A percentile compares a stretch with the other conserved stretches of the same genome.
phyloP scores from a whole-genome alignment of 306 rosid species.

The Casuarina glauca region DNA sequence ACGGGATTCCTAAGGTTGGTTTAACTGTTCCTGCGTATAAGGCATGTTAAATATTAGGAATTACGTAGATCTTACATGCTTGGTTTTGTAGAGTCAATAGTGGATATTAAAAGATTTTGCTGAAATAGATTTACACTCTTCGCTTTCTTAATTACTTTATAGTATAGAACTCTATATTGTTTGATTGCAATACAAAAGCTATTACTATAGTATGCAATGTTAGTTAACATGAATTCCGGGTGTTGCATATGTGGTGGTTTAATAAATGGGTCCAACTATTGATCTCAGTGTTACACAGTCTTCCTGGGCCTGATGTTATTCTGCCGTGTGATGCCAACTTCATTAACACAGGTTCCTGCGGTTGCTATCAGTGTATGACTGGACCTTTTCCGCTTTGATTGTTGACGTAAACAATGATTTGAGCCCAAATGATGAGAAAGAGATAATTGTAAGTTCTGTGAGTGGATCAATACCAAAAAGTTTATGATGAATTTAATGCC shows the following conservation, averaged over 20 bases:
- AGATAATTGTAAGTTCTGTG: constrained; percentile 66
- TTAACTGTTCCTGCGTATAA: constrained; percentile 17
- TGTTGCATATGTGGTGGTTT: neutral
- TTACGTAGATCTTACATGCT: neutral
- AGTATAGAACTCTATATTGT: neutral
- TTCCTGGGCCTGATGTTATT: constrained; percentile 17
- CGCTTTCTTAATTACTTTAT: neutral
- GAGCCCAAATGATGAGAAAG: constrained; percentile 55
- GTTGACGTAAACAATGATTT: constrained; percentile 81
- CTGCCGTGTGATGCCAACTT: constrained; percentile 18
- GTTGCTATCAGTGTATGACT: constrained; percentile 72
- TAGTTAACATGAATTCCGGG: neutral
- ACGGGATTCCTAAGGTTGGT: constrained; percentile 84
- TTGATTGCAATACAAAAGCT: neutral
- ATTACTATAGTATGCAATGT: neutral
- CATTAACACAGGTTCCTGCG: constrained; percentile 71
- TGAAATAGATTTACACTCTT: neutral
- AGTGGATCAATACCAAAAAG: constrained; percentile 4
- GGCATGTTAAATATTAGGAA: constrained; percentile 1
- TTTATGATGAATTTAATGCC: constrained; percentile 4
- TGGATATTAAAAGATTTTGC: neutral
- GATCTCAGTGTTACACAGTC: constrained; percentile 14
- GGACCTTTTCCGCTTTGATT: constrained; percentile 76
- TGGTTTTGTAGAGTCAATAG: neutral
- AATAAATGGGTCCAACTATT: neutral